These are phyloP conservation scores for Oenanthe sinensis DNA, from an alignment of 129 eudicot species.

Conservation along the genomic window DNA sequence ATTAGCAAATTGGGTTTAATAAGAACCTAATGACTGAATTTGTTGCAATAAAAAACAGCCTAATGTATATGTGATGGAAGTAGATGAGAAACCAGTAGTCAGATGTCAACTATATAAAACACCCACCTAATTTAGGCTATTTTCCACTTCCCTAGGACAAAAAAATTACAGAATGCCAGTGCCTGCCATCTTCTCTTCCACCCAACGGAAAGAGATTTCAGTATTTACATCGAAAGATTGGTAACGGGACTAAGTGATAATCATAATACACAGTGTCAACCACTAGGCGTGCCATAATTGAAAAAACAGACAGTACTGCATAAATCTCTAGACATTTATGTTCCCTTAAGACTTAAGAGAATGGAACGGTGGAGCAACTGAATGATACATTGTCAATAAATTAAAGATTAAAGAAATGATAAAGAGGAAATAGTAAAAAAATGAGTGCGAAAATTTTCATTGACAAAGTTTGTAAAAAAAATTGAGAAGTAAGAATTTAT, in stretches of 20 bases:
- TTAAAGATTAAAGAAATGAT: too few species aligned
- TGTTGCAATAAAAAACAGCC: neutral
- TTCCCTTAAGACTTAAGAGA: neutral
- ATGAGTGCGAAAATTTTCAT: neutral
- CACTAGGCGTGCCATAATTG: neutral
- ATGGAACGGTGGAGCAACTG: neutral
- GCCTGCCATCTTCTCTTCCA: neutral
- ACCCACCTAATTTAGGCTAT: neutral
- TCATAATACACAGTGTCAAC: neutral
- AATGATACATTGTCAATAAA: neutral
- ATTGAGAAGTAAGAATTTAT: too few species aligned
- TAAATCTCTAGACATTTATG: neutral
- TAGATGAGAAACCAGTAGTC: neutral
- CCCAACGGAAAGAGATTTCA: neutral
- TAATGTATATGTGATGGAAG: neutral
- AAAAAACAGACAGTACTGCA: neutral
- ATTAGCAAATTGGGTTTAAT: conserved; percentile 10
- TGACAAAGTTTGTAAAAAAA: neutral
- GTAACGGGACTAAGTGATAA: neutral
- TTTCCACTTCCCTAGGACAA: neutral
- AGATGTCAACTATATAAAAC: neutral
- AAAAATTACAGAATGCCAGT: neutral
- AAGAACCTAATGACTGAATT: neutral
- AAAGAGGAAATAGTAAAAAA: neutral
- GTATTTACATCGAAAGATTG: neutral